Evolutionary conservation across 2,329 filamentous ascomycete genomes (phyloP), one percentile per base, ranked within the genome.

Genomic region (Didymella exigua): DNA sequence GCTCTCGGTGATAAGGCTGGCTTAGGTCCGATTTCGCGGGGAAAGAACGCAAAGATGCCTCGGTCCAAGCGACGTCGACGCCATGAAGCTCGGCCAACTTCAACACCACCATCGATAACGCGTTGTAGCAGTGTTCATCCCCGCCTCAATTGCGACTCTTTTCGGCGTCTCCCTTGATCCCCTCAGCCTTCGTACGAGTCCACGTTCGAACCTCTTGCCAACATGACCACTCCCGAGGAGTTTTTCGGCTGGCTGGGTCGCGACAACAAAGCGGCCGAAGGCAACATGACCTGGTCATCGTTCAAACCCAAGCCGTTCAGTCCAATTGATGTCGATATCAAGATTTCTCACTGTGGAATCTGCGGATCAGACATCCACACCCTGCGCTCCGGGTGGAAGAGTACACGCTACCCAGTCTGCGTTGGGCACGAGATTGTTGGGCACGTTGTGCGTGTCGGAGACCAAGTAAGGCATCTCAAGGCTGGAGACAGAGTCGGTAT

Each of bases 401-500:
- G 76, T 23, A 80, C 72, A n/a, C 76, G 78, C 56, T 77, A 76
- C 61, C 75, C 75, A 16, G 66, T 69, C 34, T 75, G 74, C 58
- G 75, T 77, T 6, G 76, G 76, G 13, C 76, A 78, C 59, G 76
- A 78, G 54, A 77, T 78, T 40, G 67, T 78, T 34, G 76, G 76
- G 6, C 66, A 67, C 24, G 66, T 76, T 29, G 70, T 75, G 5
- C 70, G 72, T n/a, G 59, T 74, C 1, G 76, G 76, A 11, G 61
- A 50, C 24, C 62, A 57, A 56, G 61, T 79, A 11, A 75, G 72
- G 18, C 68, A 75, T 23, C 79, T 89, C 72, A 78, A 82, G 46
- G 65, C 87, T 27, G 87, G 88, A 38, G 85, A 89, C 67, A 81
- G 86, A 6, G 80, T 79, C 10, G 82, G 82, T 40, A 81, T 82